Conservation (phyloP, 257 asterid species). For the Scutellaria baicalensis region DNA sequence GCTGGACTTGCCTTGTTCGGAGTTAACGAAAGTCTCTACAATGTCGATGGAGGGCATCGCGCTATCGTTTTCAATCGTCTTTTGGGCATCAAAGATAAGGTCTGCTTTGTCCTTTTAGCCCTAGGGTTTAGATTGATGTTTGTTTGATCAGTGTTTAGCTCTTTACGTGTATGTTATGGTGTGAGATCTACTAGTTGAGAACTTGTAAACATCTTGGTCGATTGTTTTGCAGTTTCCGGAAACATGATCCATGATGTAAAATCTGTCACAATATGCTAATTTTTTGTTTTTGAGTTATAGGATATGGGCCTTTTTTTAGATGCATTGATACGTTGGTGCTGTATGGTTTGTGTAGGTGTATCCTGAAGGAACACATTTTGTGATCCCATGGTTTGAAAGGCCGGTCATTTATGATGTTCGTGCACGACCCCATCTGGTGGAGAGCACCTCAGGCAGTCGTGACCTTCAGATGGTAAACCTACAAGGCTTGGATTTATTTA, state of each 20-base stretch:
- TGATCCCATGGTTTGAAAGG: slow-evolving; percentile 85
- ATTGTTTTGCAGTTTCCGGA: not conserved
- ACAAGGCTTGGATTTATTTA: not conserved
- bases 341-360: slow-evolving; percentile 39
- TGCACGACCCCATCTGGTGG: slow-evolving; percentile 77
- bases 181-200: slow-evolving; percentile 3
- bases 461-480: slow-evolving; percentile 78
- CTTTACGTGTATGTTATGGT: not conserved
- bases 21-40: slow-evolving; percentile 57
- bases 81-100: slow-evolving; percentile 63
- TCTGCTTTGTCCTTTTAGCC: not conserved
- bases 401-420: slow-evolving; percentile 80
- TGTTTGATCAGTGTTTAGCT: not conserved
- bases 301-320: not conserved
- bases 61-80: slow-evolving; percentile 76
- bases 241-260: not conserved
- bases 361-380: slow-evolving; percentile 84
- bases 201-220: not conserved
- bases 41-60: slow-evolving; percentile 76
- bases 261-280: too few species aligned
- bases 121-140: not conserved
- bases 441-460: slow-evolving; percentile 83
- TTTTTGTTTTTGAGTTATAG: too few species aligned
- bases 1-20: slow-evolving; percentile 54
- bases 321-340: not conserved